Base-by-base conservation (phyloP, 1,284 basidiomycete species). In the Ustilago crameri region DNA sequence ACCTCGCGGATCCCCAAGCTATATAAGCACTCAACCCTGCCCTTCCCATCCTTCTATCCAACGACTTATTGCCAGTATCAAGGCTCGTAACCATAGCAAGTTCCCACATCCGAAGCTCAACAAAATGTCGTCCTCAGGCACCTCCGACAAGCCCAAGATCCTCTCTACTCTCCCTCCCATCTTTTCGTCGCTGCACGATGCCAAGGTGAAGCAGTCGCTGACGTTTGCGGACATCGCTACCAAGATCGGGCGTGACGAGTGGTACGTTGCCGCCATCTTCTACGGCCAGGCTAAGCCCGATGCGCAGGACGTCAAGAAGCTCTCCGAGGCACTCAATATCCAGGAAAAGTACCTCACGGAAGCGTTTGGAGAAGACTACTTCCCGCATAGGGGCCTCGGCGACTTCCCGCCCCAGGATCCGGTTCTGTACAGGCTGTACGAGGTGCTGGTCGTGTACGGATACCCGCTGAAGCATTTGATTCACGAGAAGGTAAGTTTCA, bases 201-300 rank as follows among this genome's bases (percentile, higher is more conserved):
- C 69, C 44, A 82, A 82, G 44, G 37, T 37, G 9, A 63, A 68
- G 49, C 27, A 46, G 37, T 61, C 63, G n/a, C 57, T 78, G 32
- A 54, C 66, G 3, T 82, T 82, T 27, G 79, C 69, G 20, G 37
- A 77, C 3, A 55, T 82, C 26, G 74, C 77, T 20, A 41, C 69
- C 38, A 45, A 51, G n/a, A 56, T 80, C 23, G 69, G 66, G 3
- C 27, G 78, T 14, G 69, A 69, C 58, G 79, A 81, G 48, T 71
- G 71, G 65, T 81, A 76, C 65, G 64, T 72, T 3, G 78, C 79
- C 3, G 78, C 63, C 22, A 69, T 77, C 62, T 79, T 79, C 37
- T 82, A 80, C 47, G 80, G 79, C 17, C 80, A 82, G 38, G 80
- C 78, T 24, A 79, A 80, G 46, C 80, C 80, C 2, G 75, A 75